A percentile compares a stretch with the other conserved stretches of the same genome.
Conservation (phyloP, 129 eudicot genomes). For the Erigeron canadensis region DNA sequence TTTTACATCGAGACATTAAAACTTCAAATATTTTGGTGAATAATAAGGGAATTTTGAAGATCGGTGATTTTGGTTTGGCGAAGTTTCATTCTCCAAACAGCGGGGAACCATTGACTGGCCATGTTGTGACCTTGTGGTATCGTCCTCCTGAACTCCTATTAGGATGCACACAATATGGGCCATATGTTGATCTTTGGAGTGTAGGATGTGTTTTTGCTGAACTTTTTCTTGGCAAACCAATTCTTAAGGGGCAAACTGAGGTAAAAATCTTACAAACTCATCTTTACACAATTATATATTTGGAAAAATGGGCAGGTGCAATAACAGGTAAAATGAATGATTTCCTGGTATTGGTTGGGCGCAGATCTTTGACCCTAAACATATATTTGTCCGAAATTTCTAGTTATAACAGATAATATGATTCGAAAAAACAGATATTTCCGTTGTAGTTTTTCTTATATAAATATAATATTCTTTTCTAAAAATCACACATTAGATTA, state of each 20-base stretch:
- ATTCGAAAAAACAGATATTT: too few relatives aligned
- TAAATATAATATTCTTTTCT: too few relatives aligned
- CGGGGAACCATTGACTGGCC: conserved; percentile 60
- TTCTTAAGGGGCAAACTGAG: conserved; percentile 89
- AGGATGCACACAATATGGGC: conserved; percentile 71
- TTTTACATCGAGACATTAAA: conserved; percentile 83
- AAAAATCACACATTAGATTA: background rate
- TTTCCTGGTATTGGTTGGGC: background rate
- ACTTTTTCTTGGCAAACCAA: conserved; percentile 60
- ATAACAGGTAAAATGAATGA: conserved; percentile 1
- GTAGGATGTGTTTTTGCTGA: conserved; percentile 87
- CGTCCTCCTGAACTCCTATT: conserved; percentile 89
- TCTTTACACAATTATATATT: background rate
- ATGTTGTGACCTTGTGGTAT: conserved; percentile 93
- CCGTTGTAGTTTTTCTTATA: too few relatives aligned
- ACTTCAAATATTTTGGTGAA: conserved; percentile 74
- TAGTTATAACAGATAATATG: too few relatives aligned
- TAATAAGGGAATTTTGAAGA: conserved; percentile 73
- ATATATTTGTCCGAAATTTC: too few relatives aligned
- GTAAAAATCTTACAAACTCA: conserved; percentile 34
- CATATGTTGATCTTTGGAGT: conserved; percentile 76
- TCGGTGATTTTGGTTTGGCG: conserved; percentile 93
- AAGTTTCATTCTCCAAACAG: conserved; percentile 39
- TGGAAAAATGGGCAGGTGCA: background rate
- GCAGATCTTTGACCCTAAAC: background rate